Percentiles rank a stretch among this genome's conserved stretches.
Evolutionary conservation across 179 eudicot species (phyloP).

Genomic region (Silene noctiflora): DNA sequence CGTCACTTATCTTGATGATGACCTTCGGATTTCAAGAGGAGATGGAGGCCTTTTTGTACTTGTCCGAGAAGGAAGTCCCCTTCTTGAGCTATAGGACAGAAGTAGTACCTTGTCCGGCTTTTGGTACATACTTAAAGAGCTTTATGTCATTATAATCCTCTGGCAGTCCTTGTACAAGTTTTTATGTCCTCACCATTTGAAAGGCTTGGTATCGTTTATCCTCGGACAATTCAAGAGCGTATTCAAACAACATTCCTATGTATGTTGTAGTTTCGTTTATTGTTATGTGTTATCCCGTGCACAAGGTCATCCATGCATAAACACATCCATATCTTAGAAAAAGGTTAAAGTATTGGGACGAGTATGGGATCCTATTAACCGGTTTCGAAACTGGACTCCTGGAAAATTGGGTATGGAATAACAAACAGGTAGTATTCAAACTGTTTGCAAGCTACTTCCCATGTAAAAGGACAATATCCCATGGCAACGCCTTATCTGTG

Average conservation of each 20-base stretch:
- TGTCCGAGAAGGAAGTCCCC: slow-evolving; percentile 86
- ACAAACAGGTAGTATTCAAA: too few relatives aligned
- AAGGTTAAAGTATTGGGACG: too few relatives aligned
- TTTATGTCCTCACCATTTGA: neutral
- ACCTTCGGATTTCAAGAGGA: slow-evolving; percentile 84
- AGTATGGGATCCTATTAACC: too few relatives aligned
- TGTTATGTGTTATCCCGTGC: neutral
- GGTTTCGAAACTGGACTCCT: too few relatives aligned
- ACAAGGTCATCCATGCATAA: too few relatives aligned
- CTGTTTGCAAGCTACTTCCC: too few relatives aligned
- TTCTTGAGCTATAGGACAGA: slow-evolving; percentile 45
- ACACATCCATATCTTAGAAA: too few relatives aligned
- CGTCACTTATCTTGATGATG: slow-evolving; percentile 76
- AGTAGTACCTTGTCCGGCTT: slow-evolving; percentile 1
- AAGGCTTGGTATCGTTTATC: slow-evolving; percentile 9
- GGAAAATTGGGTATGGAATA: too few relatives aligned
- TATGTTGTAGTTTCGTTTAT: neutral
- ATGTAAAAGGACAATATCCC: too few relatives aligned
- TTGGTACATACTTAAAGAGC: slow-evolving; percentile 28
- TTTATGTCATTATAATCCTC: neutral
- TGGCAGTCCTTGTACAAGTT: slow-evolving; percentile 4
- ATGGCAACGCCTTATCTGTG: too few relatives aligned
- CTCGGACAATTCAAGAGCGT: neutral
- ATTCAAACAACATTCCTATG: neutral
- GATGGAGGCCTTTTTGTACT: slow-evolving; percentile 97